Percentiles rank a stretch among this genome's conserved stretches.
Conservation (phyloP, 495 filamentous ascomycete species). For the Penicillium maclennaniae region DNA sequence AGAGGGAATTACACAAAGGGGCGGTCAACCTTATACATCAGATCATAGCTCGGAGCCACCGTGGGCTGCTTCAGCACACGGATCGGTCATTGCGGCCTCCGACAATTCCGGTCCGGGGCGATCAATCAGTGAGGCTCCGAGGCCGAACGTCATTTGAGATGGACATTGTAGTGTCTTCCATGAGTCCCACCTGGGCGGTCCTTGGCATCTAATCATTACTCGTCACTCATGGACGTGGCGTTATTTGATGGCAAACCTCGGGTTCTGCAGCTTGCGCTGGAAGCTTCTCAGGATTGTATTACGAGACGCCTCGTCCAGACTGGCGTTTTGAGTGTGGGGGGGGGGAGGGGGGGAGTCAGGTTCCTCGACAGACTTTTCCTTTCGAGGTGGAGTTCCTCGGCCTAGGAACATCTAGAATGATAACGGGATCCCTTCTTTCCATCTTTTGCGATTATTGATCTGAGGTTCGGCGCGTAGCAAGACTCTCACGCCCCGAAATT, state of each 20-base stretch:
- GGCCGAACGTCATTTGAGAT: conserved; percentile 7
- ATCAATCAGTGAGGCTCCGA: conserved; percentile 6
- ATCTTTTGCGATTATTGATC: not conserved
- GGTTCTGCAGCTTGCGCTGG: conserved; percentile 8
- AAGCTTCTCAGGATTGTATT: not conserved
- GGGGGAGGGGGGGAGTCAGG: not conserved
- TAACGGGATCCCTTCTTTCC: not conserved
- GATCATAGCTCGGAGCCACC: not conserved
- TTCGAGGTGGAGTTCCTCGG: not conserved
- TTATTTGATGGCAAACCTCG: not conserved
- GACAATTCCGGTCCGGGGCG: conserved; percentile 15
- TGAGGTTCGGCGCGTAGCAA: conserved; percentile 1
- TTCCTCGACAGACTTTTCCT: conserved; percentile 11
- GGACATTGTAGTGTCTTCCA: not conserved
- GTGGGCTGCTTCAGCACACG: not conserved
- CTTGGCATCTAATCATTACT: conserved; percentile 1
- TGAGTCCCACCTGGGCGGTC: not conserved
- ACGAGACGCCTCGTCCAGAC: not conserved
- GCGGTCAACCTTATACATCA: conserved; percentile 19
- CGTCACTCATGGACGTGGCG: not conserved
- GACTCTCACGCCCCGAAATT: not conserved
- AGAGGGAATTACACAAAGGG: conserved; percentile 1
- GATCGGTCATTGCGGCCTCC: conserved; percentile 17
- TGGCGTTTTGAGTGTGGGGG: not conserved
- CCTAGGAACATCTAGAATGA: not conserved